These are phyloP conservation scores for Mycena polygramma DNA, from an alignment of 768 basidiomycete genomes.

Conservation along the genomic window DNA sequence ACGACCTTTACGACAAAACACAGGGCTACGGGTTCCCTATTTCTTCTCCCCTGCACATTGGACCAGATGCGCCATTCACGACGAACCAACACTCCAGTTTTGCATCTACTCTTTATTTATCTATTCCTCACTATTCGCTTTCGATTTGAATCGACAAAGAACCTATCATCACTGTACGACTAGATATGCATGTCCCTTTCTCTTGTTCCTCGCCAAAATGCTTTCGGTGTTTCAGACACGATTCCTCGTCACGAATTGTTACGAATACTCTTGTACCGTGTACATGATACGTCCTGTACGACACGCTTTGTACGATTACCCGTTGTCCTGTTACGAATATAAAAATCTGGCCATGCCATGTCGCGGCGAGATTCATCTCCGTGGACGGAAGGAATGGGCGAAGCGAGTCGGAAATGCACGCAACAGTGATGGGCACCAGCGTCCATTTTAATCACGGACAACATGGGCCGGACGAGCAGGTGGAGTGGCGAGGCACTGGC, in stretches of 20 bases:
- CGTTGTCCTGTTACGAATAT: slow-evolving; percentile 40
- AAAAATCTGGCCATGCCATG: slow-evolving; percentile 33
- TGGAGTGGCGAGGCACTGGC: slow-evolving; percentile 27
- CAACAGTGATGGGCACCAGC: slow-evolving; percentile 18
- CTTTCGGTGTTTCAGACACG: slow-evolving; percentile 47
- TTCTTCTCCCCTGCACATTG: slow-evolving; percentile 42
- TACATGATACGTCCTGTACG: slow-evolving; percentile 35
- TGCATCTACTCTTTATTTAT: slow-evolving; percentile 41
- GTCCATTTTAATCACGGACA: slow-evolving; percentile 34
- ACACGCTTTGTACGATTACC: slow-evolving; percentile 35
- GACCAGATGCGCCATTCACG: slow-evolving; percentile 35
- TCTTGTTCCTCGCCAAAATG: slow-evolving; percentile 47
- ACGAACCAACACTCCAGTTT: slow-evolving; percentile 20
- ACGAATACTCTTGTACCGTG: slow-evolving; percentile 40
- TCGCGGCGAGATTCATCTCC: slow-evolving; percentile 22
- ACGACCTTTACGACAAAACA: slow-evolving; percentile 44
- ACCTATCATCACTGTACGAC: slow-evolving; percentile 67
- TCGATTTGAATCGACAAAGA: slow-evolving; percentile 38
- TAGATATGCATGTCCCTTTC: slow-evolving; percentile 72
- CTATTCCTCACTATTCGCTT: slow-evolving; percentile 40
- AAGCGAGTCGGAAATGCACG: slow-evolving; percentile 9
- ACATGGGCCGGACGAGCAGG: slow-evolving; percentile 24
- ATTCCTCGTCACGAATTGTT: slow-evolving; percentile 47
- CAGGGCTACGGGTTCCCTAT: slow-evolving; percentile 36
- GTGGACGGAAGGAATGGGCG: slow-evolving; percentile 1